These are phyloP conservation scores for Hymenotorrendiella dingleyae DNA, from an alignment of 2,329 filamentous ascomycete genomes.

Conservation along the genomic window DNA sequence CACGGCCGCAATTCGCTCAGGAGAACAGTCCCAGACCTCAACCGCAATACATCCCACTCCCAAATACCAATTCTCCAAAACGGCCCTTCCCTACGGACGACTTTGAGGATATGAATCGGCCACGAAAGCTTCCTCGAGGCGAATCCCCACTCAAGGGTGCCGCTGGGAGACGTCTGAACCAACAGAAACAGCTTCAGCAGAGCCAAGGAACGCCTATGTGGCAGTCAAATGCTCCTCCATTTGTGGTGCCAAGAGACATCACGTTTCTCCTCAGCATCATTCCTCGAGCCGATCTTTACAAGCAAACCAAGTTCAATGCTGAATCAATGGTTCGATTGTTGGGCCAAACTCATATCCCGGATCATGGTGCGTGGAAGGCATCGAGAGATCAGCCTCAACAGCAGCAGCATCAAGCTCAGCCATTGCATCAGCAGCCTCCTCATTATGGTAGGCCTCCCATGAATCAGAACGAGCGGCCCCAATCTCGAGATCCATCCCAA, in stretches of 20 bases:
- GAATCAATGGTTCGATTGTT: slow-evolving; percentile 69
- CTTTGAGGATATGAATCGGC: slow-evolving; percentile 62
- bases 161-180: slow-evolving; percentile 76
- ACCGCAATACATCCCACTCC: no score
- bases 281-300: slow-evolving; percentile 61
- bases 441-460: slow-evolving; percentile 24
- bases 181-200: slow-evolving; percentile 54
- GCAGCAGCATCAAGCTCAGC: slow-evolving; percentile 12
- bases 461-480: slow-evolving; percentile 11
- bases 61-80: slow-evolving; percentile 33
- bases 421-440: slow-evolving; percentile 15
- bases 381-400: slow-evolving; percentile 27
- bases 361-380: slow-evolving; percentile 49
- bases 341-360: slow-evolving; percentile 60
- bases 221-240: slow-evolving; percentile 38
- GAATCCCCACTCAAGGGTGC: slow-evolving; percentile 90
- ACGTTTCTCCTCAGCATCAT: slow-evolving; percentile 57
- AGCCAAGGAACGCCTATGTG: slow-evolving; percentile 35
- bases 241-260: slow-evolving; percentile 66
- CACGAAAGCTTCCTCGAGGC: slow-evolving; percentile 82
- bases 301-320: slow-evolving; percentile 62
- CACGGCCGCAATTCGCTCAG: slow-evolving; percentile 27
- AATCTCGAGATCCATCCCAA: slow-evolving; percentile 4
- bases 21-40: slow-evolving; percentile 29
- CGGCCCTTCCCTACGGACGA: slow-evolving; percentile 53